Base-by-base conservation (phyloP, 768 basidiomycete genomes). In the Boletus rubroflammeus region DNA sequence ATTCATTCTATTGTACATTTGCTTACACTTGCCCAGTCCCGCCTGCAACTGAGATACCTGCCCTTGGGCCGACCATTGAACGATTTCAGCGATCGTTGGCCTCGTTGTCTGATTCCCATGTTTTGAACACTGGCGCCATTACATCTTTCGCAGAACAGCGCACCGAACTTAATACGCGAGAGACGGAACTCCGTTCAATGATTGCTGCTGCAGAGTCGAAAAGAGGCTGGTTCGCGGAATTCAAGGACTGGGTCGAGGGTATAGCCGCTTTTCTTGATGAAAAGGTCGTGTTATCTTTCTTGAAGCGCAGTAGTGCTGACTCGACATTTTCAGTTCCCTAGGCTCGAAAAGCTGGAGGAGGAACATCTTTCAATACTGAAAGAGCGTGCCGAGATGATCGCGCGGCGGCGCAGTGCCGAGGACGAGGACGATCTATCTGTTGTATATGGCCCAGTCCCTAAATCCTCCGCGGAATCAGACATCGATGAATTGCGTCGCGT, bases 191-290 rank as follows among this genome's bases (percentile, higher is more conserved):
- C 74, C 79, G 90, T 17, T 78, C 81, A 25, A 82, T 92, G 80
- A 83, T 94, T 6, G 78, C 78, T 32, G 77, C 75, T 51, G 86
- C 91, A 0, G 92, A 93, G 65, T 78, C 74, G 42, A 93, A 93
- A 71, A 75, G 90, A 45, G 82, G 83, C 17, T 94, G 92, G 91
- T 93, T 93, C 61, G 74, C 72, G 11, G 79, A 80, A 47, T 90
- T 94, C 73, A 78, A 75, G 50, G 88, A 90, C 35, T 91, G 89
- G 86, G 71, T 91, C 0, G 92, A 93, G 68, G 81, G 81, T 55
- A 81, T 93, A 7, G 92, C 88, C 5, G 80, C 80, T n/a, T 93
- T 94, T 68, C 73, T 94, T 19, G 92, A 94, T 62, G 88, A 90
- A 72, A 94, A 94, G 83, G 91, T 89, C 19, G 4, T 70, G 55